Base-by-base conservation (phyloP, 1,284 basidiomycete species). In the Rhodotorula sp. region DNA sequence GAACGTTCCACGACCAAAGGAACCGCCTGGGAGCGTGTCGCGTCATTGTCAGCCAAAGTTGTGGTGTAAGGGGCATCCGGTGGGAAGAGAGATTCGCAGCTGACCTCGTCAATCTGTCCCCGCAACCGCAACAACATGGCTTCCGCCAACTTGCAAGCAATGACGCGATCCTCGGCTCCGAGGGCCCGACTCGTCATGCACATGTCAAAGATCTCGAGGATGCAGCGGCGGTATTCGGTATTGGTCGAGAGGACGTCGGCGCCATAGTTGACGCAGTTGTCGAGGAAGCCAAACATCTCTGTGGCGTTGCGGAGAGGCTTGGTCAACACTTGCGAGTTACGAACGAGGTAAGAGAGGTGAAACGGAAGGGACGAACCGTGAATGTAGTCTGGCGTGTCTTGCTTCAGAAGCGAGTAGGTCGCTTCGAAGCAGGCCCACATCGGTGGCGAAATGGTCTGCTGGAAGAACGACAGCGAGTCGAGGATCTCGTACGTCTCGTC, bases 251-350 rank as follows among this genome's bases (percentile, higher is more conserved):
- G 89, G 20, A 88, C 83, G 20, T 92, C 90, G 26, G 87, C 85
- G 16, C 93, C 93, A 79, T 89, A 95, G 20, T 90, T 91, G 65
- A 96, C 85, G 81, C 93, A 92, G 84, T 96, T 96, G 84, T 94
- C 92, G 67, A 96, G 83, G 5, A 90, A 89, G 14, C 91, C 90
- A 58, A 93, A 85, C 91, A 94, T 94, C 80, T 96, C 93, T 90
- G n/a, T 31, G 60, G 49, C 39, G 10, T 10, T 29, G 26, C 31
- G 59, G 39, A 26, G 23, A n/a, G 15, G 16, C 26, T 5, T 34
- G n/a, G 70, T 31, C 58, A 70, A 34, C 64, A 72, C 12, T 39
- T 16, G 20, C 52, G 58, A 8, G 16, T 14, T 14, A n/a, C 8
- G 16, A 20, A 51, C 6, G 10, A 51, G 49, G 49, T n/a, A 49